A percentile compares a stretch with the other conserved stretches of the same genome.
These are phyloP conservation scores for Xenoacremonium recifei DNA, from an alignment of 2,329 filamentous ascomycete genomes.

Conservation along the genomic window DNA sequence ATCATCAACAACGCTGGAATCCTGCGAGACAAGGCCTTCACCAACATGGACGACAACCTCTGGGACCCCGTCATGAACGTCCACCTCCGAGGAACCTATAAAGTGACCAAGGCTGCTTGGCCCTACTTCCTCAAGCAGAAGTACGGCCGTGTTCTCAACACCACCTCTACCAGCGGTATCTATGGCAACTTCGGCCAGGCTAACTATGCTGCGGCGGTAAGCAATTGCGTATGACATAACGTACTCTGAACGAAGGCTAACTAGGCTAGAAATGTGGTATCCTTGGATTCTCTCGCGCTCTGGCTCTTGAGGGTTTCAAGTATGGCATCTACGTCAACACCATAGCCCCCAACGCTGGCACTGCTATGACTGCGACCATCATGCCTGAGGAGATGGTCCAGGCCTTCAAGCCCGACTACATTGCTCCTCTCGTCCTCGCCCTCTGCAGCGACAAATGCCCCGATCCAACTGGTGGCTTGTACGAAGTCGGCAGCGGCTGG, in stretches of 20 bases:
- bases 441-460: conserved; percentile 85
- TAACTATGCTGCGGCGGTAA: conserved; percentile 88
- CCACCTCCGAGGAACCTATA: conserved; percentile 92
- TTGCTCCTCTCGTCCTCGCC: conserved; percentile 86
- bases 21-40: conserved; percentile 94
- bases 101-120: conserved; percentile 96
- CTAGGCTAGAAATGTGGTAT: conserved; percentile 77
- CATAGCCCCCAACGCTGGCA: conserved; percentile 95
- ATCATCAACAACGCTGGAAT: conserved; percentile 98
- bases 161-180: conserved; percentile 93
- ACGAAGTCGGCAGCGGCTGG: conserved; percentile 96
- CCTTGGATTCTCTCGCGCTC: conserved; percentile 88
- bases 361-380: conserved; percentile 89
- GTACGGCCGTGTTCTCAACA: conserved; percentile 96
- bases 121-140: conserved; percentile 98
- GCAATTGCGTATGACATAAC: conserved; percentile 22
- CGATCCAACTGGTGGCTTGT: conserved; percentile 80
- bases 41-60: conserved; percentile 92
- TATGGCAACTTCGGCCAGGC: conserved; percentile 99
- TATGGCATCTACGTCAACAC: conserved; percentile 99
- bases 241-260: conserved; percentile 13
- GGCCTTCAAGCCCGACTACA: conserved; percentile 98
- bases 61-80: conserved; percentile 94
- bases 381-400: conserved; percentile 97
- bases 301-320: conserved; percentile 90